These are phyloP conservation scores for Aechmea fasciata DNA, from an alignment of 176 grass and related monocot genomes.

Conservation along the genomic window DNA sequence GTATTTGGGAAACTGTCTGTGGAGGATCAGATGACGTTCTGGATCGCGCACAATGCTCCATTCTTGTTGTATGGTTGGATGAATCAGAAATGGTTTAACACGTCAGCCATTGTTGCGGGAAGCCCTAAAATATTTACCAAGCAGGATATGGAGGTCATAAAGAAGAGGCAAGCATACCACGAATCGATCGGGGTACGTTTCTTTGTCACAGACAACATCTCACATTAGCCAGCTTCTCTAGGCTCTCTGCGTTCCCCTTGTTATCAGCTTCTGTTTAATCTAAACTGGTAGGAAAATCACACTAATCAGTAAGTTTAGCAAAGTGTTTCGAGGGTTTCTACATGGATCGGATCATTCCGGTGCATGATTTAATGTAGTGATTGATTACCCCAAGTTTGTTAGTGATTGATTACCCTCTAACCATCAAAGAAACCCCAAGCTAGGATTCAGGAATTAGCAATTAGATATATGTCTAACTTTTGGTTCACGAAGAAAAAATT, in stretches of 20 bases:
- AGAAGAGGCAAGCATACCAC: conserved; percentile 1
- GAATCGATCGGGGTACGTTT: conserved; percentile 14
- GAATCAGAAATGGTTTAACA: conserved; percentile 38
- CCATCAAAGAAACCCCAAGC: too few species aligned
- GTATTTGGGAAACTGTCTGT: conserved; percentile 27
- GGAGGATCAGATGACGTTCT: conserved; percentile 26
- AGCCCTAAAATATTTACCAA: conserved; percentile 24
- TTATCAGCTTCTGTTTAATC: neutral
- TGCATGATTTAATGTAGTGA: too few species aligned
- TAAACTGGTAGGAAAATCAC: neutral
- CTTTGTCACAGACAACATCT: neutral
- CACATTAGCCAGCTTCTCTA: too few species aligned
- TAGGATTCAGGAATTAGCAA: too few species aligned
- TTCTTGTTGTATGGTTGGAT: conserved; percentile 45
- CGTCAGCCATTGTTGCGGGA: conserved; percentile 14
- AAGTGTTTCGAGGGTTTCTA: neutral
- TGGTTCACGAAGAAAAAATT: too few species aligned
- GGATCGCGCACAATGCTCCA: conserved; percentile 50
- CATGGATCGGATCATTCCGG: neutral
- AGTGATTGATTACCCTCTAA: too few species aligned
- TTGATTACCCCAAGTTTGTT: too few species aligned
- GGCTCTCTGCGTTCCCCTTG: neutral
- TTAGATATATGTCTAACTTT: too few species aligned
- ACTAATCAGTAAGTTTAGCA: neutral
- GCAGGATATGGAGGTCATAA: conserved; percentile 30